Evolutionary conservation across 192 early-diverging fungal genomes (phyloP).

Genomic region (Backusella parvicylindrica): DNA sequence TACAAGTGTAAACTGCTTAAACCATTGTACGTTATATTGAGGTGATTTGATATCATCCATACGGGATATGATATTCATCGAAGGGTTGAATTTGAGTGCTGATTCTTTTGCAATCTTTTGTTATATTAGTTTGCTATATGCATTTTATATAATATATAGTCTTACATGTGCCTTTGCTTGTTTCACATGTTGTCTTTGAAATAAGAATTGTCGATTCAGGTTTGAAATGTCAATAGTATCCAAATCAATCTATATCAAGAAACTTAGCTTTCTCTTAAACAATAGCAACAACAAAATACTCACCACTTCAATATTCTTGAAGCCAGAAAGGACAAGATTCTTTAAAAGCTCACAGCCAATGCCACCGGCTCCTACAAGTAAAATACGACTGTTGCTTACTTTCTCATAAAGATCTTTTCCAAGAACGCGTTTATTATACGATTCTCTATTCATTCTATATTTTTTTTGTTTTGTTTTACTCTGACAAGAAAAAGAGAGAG

Average conservation of each 20-base stretch:
- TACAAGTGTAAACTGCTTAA: conserved; percentile 83
- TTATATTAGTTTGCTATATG: neutral
- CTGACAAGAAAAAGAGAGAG: neutral
- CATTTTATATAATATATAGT: neutral
- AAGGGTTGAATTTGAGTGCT: conserved; percentile 83
- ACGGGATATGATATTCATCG: conserved; percentile 66
- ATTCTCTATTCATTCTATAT: conserved; percentile 5
- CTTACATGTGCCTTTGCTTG: conserved; percentile 87
- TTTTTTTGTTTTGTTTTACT: neutral
- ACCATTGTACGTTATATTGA: conserved; percentile 86
- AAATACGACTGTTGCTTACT: conserved; percentile 36
- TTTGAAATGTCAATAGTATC: conserved; percentile 99
- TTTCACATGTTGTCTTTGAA: conserved; percentile 90
- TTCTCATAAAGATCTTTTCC: conserved; percentile 28
- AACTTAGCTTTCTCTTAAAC: neutral
- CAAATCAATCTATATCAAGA: conserved; percentile 75
- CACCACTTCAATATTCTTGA: conserved; percentile 76
- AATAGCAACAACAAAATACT: neutral
- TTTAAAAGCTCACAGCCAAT: conserved; percentile 99
- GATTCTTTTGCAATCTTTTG: conserved; percentile 74
- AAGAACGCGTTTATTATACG: conserved; percentile 24
- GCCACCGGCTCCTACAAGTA: conserved; percentile 86
- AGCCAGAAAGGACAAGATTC: conserved; percentile 87
- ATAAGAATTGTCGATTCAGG: conserved; percentile 98
- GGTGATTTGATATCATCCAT: conserved; percentile 89